phyloP scores from a whole-genome alignment of 495 filamentous ascomycete genomes.

The Lophiostoma macrostomum region DNA sequence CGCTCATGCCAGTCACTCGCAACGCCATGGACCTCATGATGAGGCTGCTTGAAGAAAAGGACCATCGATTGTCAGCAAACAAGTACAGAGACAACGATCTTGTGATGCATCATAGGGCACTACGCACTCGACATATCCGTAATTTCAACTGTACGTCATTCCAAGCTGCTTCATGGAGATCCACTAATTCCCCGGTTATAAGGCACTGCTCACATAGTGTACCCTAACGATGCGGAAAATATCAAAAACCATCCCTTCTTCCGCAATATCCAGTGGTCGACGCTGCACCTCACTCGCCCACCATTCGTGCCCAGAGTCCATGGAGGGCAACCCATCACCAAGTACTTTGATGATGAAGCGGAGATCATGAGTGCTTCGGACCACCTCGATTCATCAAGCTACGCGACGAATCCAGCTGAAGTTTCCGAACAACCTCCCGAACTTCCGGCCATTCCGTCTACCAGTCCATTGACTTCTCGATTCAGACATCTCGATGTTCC shows the following conservation, averaged over 20 bases:
- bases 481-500: background rate
- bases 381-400: conserved; percentile 42
- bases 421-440: background rate
- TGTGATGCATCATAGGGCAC: conserved; percentile 27
- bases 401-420: conserved; percentile 1
- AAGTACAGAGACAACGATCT: conserved; percentile 67
- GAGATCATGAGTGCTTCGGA: conserved; percentile 52
- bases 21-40: conserved; percentile 72
- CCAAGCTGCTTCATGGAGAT: too few species aligned
- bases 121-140: conserved; percentile 31
- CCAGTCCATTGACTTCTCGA: background rate
- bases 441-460: background rate
- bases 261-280: conserved; percentile 40
- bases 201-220: conserved; percentile 63
- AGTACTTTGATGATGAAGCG: conserved; percentile 83
- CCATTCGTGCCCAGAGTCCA: conserved; percentile 74
- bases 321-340: conserved; percentile 68
- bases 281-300: conserved; percentile 59
- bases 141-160: conserved; percentile 38
- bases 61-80: conserved; percentile 68
- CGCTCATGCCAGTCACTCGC: conserved; percentile 52
- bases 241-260: conserved; percentile 48
- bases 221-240: conserved; percentile 51
- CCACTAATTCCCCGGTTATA: too few species aligned
- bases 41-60: conserved; percentile 72